Percentiles rank a stretch among this genome's conserved stretches.
These are phyloP conservation scores for Stygiomarasmius scandens DNA, from an alignment of 1,284 basidiomycete species.

Conservation along the genomic window DNA sequence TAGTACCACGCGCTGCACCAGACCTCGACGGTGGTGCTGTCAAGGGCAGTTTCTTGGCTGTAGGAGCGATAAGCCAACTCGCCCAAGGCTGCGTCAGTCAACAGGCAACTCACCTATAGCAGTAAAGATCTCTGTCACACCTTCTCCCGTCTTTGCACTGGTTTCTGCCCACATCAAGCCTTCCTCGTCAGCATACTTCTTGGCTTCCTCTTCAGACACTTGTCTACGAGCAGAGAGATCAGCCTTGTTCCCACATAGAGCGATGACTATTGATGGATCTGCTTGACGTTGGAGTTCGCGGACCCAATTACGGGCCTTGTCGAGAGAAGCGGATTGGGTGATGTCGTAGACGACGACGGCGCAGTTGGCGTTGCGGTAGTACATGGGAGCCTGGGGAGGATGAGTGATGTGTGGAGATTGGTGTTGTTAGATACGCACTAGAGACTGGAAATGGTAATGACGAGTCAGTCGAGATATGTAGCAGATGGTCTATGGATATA, in stretches of 20 bases:
- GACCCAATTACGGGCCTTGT: constrained; percentile 97
- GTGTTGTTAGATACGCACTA: constrained; percentile 45
- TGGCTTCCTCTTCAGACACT: constrained; percentile 82
- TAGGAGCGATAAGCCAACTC: constrained; percentile 15
- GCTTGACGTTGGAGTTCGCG: constrained; percentile 96
- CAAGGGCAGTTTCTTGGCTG: constrained; percentile 81
- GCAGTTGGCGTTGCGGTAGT: constrained; percentile 88
- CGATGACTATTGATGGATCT: constrained; percentile 94
- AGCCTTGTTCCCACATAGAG: constrained; percentile 94
- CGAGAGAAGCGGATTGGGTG: constrained; percentile 84
- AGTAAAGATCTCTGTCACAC: constrained; percentile 87
- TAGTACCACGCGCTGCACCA: constrained; percentile 49
- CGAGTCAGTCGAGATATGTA: constrained; percentile 13
- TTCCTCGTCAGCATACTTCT: constrained; percentile 94
- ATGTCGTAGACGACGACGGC: constrained; percentile 89
- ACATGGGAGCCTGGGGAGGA: constrained; percentile 80
- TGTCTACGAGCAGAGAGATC: constrained; percentile 85
- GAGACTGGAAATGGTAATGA: constrained; percentile 46
- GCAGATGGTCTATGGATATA: constrained; percentile 40
- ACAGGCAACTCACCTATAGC: constrained; percentile 69
- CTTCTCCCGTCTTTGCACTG: constrained; percentile 92
- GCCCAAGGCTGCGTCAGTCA: too few species aligned
- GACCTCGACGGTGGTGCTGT: constrained; percentile 68
- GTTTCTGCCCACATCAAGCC: constrained; percentile 96
- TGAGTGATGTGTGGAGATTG: constrained; percentile 11